Evolutionary conservation across 1,284 basidiomycete genomes (phyloP), one percentile per base, ranked within the genome.

Genomic region (Puccinia polysora): DNA sequence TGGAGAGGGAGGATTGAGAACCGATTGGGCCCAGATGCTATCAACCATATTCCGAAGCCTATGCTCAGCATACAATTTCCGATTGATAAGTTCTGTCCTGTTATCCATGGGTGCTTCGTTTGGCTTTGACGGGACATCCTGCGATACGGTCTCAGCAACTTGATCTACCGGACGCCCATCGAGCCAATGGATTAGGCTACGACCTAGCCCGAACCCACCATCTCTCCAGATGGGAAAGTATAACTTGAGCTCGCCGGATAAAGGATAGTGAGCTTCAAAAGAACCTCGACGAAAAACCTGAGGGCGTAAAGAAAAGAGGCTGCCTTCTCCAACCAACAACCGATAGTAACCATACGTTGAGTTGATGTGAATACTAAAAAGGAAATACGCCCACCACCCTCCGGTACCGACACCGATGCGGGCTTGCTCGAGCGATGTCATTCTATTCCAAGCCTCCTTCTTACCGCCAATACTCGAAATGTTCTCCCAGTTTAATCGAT

Each of bases 201-300:
- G 58, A 55, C 69, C 69, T n/a, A 71, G 38, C 10, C 69, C 69
- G 0, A 63, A 40, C 8, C 59, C 69, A 55, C 69, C 69, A 55
- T 63, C 47, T 55, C 50, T 62, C 59, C 59, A 71, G 15, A 71
- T 40, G 7, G 69, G 69, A 43, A 49, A 71, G 30, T 38, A 25
- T 10, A 25, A 25, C 38, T 52, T 63, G 18, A 62, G 15, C n/a
- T 12, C 12, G 1, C 47, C 49, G 18, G 49, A 52, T 38, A 71
- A 50, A 40, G 58, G 69, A 71, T 71, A 71, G 55, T 71, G 69
- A 63, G 58, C 59, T 53, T 53, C n/a, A n/a, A 71, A 53, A 10
- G 69, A 34, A 18, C 59, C 59, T 52, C 30, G 50, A 23, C 58
- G 47, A 40, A 71, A 63, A 28, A 18, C 69, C 1, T 18, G 8